phyloP scores from a whole-genome alignment of 768 basidiomycete genomes.

The Mycena metata region DNA sequence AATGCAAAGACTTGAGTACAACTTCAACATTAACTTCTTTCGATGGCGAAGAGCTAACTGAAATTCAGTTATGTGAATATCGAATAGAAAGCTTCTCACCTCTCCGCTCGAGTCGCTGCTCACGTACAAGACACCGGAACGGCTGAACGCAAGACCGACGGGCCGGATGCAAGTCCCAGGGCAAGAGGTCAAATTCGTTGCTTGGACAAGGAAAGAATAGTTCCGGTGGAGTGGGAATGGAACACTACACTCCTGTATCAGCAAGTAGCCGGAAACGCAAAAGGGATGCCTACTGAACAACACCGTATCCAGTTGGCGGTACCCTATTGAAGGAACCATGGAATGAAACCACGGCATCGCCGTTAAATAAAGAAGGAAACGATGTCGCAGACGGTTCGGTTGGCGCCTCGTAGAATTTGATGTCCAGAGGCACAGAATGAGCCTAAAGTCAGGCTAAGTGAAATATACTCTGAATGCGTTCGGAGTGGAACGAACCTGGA shows the following conservation, averaged over 20 bases:
- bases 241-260: constrained; percentile 37
- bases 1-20: too few relatives aligned
- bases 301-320: constrained; percentile 63
- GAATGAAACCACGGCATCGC: constrained; percentile 60
- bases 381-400: constrained; percentile 24
- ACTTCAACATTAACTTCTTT: not conserved
- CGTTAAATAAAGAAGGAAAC: constrained; percentile 47
- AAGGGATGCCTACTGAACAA: constrained; percentile 50
- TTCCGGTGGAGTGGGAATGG: constrained; percentile 42
- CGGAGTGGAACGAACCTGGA: constrained; percentile 51
- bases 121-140: constrained; percentile 52
- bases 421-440: constrained; percentile 62
- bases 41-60: constrained; percentile 25
- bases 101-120: constrained; percentile 61
- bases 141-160: constrained; percentile 58
- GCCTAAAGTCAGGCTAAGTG: constrained; percentile 46
- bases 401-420: constrained; percentile 53
- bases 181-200: constrained; percentile 52
- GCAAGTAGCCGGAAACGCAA: not conserved
- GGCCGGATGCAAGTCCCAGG: constrained; percentile 59
- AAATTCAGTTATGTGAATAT: not conserved
- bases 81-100: constrained; percentile 40
- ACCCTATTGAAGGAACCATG: constrained; percentile 57
- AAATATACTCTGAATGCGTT: not conserved
- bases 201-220: constrained; percentile 54